Evolutionary conservation across 768 basidiomycete genomes (phyloP), one percentile per base, ranked within the genome.

Genomic region (Pholiota microspora): DNA sequence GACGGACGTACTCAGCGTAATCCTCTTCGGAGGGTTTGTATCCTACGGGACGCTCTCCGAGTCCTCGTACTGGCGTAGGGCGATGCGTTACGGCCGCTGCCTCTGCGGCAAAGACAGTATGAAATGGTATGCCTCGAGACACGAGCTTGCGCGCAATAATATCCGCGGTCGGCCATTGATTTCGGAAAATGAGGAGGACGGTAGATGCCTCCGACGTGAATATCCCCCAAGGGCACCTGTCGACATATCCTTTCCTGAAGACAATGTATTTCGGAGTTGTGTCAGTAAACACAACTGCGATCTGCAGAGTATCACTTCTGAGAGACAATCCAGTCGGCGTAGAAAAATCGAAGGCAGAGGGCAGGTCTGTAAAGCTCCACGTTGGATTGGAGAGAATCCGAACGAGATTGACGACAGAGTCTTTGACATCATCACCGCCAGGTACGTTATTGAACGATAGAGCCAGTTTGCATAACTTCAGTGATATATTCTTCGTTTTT

Each of bases 181-280:
- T 31, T 2, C 54, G 40, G 10, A 50, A 56, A 0, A 56, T 44
- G 4, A 50, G 42, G n/a, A 56, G 54, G 24, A 56, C 42, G 2
- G 54, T 51, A 7, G 31, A 45, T 3, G 54, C 49, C 7, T 49
- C 44, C 4, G 38, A 7, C 9, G 35, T 38, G 0, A 44, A 40
- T 7, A 56, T 29, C 9, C 10, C 27, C 54, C 54, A 56, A 15
- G 54, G 21, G 3, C 25, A 50, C 0, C 24, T 12, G 31, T 51
- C 49, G n/a, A n/a, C n/a, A n/a, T n/a, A n/a, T n/a, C n/a, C n/a
- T n/a, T n/a, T n/a, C n/a, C n/a, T n/a, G n/a, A n/a, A n/a, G n/a
- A n/a, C n/a, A n/a, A n/a, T n/a, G n/a, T n/a, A n/a, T n/a, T n/a
- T n/a, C n/a, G n/a, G n/a, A n/a, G n/a, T n/a, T n/a, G n/a, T n/a